These are phyloP conservation scores for Rubia balearica DNA, from an alignment of 305 asterid species.

Conservation along the genomic window DNA sequence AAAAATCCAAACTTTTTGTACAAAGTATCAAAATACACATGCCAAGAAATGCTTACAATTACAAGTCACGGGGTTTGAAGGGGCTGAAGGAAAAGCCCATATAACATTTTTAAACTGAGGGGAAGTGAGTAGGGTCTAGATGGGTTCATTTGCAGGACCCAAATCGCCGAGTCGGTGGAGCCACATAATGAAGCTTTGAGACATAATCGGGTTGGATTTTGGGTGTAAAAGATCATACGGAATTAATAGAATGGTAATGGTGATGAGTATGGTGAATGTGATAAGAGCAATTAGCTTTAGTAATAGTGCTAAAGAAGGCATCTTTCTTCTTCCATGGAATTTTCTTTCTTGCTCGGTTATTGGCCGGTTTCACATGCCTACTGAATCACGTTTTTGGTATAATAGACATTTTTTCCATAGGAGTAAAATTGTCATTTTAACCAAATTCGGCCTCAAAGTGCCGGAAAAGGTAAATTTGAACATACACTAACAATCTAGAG, in stretches of 20 bases:
- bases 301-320: constrained; percentile 20
- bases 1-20: neutral
- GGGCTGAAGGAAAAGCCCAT: constrained; percentile 96
- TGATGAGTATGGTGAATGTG: constrained; percentile 39
- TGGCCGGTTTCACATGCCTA: neutral
- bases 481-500: too few species aligned
- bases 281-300: constrained; percentile 39
- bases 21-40: too few species aligned
- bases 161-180: constrained; percentile 93
- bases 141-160: constrained; percentile 92
- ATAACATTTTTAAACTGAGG: constrained; percentile 56
- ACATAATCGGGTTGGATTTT: constrained; percentile 41
- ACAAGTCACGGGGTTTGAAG: constrained; percentile 73
- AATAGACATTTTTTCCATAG: too few species aligned
- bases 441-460: too few species aligned
- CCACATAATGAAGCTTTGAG: constrained; percentile 74
- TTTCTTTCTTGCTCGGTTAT: neutral
- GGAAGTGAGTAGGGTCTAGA: constrained; percentile 66
- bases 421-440: too few species aligned
- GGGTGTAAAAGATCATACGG: constrained; percentile 19
- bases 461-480: too few species aligned
- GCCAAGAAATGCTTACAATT: constrained; percentile 43
- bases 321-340: constrained; percentile 21
- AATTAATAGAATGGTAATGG: constrained; percentile 32
- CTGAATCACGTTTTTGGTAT: neutral